Evolutionary conservation across 192 early-diverging fungal genomes (phyloP).

Genomic region (Phlyctochytrium planicorne): DNA sequence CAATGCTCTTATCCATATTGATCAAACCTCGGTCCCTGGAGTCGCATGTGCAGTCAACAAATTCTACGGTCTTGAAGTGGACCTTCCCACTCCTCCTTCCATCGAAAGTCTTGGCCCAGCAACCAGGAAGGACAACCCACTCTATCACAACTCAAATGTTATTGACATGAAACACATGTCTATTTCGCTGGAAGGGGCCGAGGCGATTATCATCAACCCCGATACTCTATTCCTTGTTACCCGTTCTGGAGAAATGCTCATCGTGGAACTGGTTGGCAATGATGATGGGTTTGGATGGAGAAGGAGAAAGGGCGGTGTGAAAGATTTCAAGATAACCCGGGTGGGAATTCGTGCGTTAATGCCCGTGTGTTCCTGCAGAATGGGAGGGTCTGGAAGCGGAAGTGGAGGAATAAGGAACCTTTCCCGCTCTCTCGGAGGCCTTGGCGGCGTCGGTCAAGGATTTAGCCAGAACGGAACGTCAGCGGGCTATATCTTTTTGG

Average conservation of each 20-base stretch:
- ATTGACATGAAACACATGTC: slow-evolving; percentile 58
- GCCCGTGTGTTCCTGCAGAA: background rate
- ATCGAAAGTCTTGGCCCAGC: slow-evolving; percentile 24
- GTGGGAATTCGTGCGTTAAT: slow-evolving; percentile 27
- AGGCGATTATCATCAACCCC: slow-evolving; percentile 63
- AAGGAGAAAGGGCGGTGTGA: slow-evolving; percentile 66
- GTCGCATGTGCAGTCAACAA: slow-evolving; percentile 72
- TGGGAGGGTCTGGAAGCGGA: slow-evolving; percentile 11
- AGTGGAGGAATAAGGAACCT: slow-evolving; percentile 10
- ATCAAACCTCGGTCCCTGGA: slow-evolving; percentile 76
- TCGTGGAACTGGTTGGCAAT: slow-evolving; percentile 64
- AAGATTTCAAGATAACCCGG: slow-evolving; percentile 54
- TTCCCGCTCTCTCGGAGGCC: slow-evolving; percentile 5
- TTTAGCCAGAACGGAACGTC: slow-evolving; percentile 14
- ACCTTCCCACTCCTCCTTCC: slow-evolving; percentile 33
- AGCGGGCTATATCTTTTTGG: slow-evolving; percentile 69
- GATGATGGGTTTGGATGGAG: slow-evolving; percentile 68
- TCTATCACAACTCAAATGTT: slow-evolving; percentile 40
- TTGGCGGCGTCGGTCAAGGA: slow-evolving; percentile 12
- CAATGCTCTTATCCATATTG: slow-evolving; percentile 81
- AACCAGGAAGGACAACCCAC: slow-evolving; percentile 36
- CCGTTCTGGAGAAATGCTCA: slow-evolving; percentile 68
- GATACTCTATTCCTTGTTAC: slow-evolving; percentile 72
- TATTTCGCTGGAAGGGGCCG: slow-evolving; percentile 69
- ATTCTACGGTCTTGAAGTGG: slow-evolving; percentile 56